phyloP scores from a whole-genome alignment of 768 basidiomycete species.

The Russula olivacea region DNA sequence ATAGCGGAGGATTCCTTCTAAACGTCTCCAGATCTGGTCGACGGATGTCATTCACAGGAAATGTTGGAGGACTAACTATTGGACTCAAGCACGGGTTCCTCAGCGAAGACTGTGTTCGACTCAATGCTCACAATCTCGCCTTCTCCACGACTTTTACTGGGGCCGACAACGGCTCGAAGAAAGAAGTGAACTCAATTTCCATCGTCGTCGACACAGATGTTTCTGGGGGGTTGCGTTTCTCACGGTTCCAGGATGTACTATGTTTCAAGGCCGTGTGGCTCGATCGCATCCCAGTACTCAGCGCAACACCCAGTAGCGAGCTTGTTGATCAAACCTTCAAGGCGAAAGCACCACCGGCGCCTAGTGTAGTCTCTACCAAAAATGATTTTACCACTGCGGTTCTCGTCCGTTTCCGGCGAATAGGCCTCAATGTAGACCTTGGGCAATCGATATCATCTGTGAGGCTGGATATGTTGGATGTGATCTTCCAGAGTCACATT shows the following conservation, averaged over 20 bases:
- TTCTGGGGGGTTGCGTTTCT: conserved; percentile 70
- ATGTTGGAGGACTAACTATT: conserved; percentile 73
- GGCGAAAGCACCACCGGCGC: conserved; percentile 11
- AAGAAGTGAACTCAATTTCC: conserved; percentile 52
- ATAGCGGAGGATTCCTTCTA: conserved; percentile 86
- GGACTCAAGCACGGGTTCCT: conserved; percentile 82
- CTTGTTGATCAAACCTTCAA: conserved; percentile 21
- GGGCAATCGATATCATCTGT: conserved; percentile 78
- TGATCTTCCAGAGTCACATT: conserved; percentile 60
- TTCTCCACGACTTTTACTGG: conserved; percentile 72
- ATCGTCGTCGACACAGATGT: conserved; percentile 82
- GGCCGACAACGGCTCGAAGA: conserved; percentile 35
- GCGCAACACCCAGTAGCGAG: conserved; percentile 35
- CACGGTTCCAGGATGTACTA: conserved; percentile 83
- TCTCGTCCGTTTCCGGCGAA: conserved; percentile 64
- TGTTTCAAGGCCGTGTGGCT: conserved; percentile 96
- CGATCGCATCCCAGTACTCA: conserved; percentile 76
- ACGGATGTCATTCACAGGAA: conserved; percentile 69
- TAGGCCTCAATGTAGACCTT: conserved; percentile 73
- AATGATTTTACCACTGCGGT: conserved; percentile 55
- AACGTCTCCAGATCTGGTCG: conserved; percentile 68
- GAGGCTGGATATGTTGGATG: conserved; percentile 56
- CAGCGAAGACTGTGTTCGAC: conserved; percentile 73
- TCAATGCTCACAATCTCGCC: conserved; percentile 76
- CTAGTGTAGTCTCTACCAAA: conserved; percentile 25